Evolutionary conservation across 345 rosid species (phyloP).

Genomic region (Acer negundo): DNA sequence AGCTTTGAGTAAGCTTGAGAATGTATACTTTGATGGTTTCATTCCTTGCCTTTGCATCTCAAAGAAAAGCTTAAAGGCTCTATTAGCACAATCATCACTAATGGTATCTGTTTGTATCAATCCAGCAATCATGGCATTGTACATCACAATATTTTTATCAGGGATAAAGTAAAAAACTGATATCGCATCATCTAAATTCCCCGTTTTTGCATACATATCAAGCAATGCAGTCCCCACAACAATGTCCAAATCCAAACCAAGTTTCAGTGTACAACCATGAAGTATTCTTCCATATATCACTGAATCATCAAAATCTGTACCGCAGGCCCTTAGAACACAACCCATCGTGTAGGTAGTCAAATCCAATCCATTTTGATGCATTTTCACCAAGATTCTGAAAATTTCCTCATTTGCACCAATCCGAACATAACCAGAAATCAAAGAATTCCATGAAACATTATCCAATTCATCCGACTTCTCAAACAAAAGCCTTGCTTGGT

Average conservation of each 20-base stretch:
- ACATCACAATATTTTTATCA: conserved; percentile 45
- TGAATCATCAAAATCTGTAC: conserved; percentile 25
- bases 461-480: conserved; percentile 41
- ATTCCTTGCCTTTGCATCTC: conserved; percentile 44
- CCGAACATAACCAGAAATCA: conserved; percentile 49
- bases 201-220: conserved; percentile 53
- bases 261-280: conserved; percentile 41
- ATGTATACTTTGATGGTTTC: conserved; percentile 47
- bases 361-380: conserved; percentile 42
- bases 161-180: conserved; percentile 40
- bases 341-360: conserved; percentile 45
- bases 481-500: conserved; percentile 46
- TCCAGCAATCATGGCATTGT: conserved; percentile 58
- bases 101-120: conserved; percentile 33
- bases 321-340: conserved; percentile 50
- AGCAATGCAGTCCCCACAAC: conserved; percentile 56
- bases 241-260: conserved; percentile 44
- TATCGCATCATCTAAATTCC: conserved; percentile 36
- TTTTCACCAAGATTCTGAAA: conserved; percentile 35
- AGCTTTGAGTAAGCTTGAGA: conserved; percentile 53
- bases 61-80: conserved; percentile 43
- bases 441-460: conserved; percentile 52
- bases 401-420: conserved; percentile 40
- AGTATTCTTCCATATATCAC: conserved; percentile 40
- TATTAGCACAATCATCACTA: conserved; percentile 28